These are phyloP conservation scores for Astrocystis sublimbata DNA, from an alignment of 495 filamentous ascomycete genomes.

Conservation along the genomic window DNA sequence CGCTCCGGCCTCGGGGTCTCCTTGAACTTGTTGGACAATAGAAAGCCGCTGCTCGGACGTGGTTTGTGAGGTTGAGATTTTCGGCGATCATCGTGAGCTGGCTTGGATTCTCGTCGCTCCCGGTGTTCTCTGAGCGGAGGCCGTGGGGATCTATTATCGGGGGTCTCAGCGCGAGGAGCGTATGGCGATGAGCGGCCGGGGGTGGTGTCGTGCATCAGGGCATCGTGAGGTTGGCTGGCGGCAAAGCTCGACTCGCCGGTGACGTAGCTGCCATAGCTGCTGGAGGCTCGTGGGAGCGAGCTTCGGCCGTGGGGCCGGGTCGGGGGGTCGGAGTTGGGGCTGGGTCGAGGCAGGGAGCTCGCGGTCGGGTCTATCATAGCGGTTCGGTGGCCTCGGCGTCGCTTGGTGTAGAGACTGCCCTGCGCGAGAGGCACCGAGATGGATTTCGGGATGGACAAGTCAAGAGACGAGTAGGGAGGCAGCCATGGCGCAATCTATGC, in stretches of 20 bases:
- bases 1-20: slow-evolving; percentile 19
- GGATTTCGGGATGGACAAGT: background rate
- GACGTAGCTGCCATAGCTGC: slow-evolving; percentile 33
- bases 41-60: slow-evolving; percentile 46
- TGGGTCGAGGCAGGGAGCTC: slow-evolving; percentile 12
- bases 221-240: slow-evolving; percentile 16
- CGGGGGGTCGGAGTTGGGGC: slow-evolving; percentile 3
- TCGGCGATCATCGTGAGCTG: slow-evolving; percentile 26
- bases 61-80: slow-evolving; percentile 41
- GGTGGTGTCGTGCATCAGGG: slow-evolving; percentile 21
- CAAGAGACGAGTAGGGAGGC: background rate
- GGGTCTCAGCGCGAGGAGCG: slow-evolving; percentile 22
- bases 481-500: slow-evolving; percentile 1
- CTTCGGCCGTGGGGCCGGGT: slow-evolving; percentile 1
- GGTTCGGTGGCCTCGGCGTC: background rate
- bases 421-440: background rate
- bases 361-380: slow-evolving; percentile 16
- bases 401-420: background rate
- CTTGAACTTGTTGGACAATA: slow-evolving; percentile 42
- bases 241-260: slow-evolving; percentile 33
- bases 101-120: slow-evolving; percentile 23
- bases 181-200: slow-evolving; percentile 22
- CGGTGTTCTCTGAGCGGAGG: too few species aligned
- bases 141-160: too few species aligned
- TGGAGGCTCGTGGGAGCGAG: slow-evolving; percentile 29